Evolutionary conservation across 495 filamentous ascomycete genomes (phyloP).

Genomic region (Astrothelium macrocarpum): DNA sequence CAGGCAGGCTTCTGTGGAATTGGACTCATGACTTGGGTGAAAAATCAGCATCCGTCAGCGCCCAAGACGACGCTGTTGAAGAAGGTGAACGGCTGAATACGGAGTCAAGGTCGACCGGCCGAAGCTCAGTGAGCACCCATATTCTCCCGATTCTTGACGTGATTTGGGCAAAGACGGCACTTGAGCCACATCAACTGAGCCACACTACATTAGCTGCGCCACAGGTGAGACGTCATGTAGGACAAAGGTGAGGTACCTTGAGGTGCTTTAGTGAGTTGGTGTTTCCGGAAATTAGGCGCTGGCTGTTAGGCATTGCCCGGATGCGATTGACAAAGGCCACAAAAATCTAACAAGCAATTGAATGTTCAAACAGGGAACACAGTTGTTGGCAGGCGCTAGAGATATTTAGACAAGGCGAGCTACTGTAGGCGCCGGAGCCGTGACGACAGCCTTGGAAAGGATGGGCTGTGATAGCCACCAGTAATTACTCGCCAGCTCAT

Average conservation of each 20-base stretch:
- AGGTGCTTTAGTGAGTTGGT: too few relatives aligned
- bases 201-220: not conserved
- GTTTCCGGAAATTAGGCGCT: not conserved
- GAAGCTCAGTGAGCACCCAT: too few relatives aligned
- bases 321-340: not conserved
- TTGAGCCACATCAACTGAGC: not conserved
- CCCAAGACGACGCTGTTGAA: too few relatives aligned
- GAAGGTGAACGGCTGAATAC: not conserved
- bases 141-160: too few relatives aligned
- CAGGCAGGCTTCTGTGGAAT: not conserved
- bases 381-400: not conserved
- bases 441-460: not conserved
- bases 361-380: not conserved
- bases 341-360: not conserved
- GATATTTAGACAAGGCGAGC: not conserved
- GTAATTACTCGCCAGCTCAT: not conserved
- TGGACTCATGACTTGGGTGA: not conserved
- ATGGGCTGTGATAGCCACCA: not conserved
- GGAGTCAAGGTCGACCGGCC: too few relatives aligned
- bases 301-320: not conserved
- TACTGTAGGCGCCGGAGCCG: constrained; percentile 2
- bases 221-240: not conserved
- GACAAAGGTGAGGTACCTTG: too few relatives aligned
- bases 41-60: not conserved
- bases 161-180: too few relatives aligned